Evolutionary conservation across 106 monocot genomes (phyloP), one percentile per base, ranked within the genome.

Genomic region (Acorus gramineus): DNA sequence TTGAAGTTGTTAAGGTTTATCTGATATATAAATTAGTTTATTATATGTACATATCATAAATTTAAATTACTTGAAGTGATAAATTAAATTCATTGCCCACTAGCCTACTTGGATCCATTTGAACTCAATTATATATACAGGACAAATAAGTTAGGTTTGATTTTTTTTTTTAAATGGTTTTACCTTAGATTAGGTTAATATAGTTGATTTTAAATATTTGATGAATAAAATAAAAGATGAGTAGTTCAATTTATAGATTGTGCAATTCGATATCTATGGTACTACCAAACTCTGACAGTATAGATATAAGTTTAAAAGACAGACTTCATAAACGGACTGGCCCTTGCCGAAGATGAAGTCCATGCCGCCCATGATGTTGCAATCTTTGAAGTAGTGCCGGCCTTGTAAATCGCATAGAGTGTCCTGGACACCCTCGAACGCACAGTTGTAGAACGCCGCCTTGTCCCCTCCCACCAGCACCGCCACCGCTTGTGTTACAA

Each of bases 331-430:
- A 0, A 47, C 5, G n/a, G 62, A 62, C 12, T 62, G 46, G 4
- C 47, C 62, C 0, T 0, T 11, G 3, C 62, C 62, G 4, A 46
- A 62, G 46, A 62, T 62, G 62, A 62, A 62, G 11, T 62, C 62
- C 1, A 11, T n/a, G 7, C 3, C 1, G 45, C 62, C 62, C 43
- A 47, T 2, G 48, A 62, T 47, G 2, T 47, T 0, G 11, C 62
- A 62, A 43, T 46, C 45, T 46, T 47, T 9, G 47, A 62, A 62
- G 62, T 62, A 62, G 46, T 62, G 62, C 11, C 46, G 62, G 9
- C 62, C 62, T 0, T 4, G 2, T 1, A 46, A 3, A 13, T 62
- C 62, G 8, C 62, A 4, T 0, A 62, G 62, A 0, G 62, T 62
- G 62, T 62, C 62, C 11, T 62, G 47, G 48, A 62, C 3, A 2